These are phyloP conservation scores for Sistotremastrum niveocremeum DNA, from an alignment of 768 basidiomycete genomes.

Conservation along the genomic window DNA sequence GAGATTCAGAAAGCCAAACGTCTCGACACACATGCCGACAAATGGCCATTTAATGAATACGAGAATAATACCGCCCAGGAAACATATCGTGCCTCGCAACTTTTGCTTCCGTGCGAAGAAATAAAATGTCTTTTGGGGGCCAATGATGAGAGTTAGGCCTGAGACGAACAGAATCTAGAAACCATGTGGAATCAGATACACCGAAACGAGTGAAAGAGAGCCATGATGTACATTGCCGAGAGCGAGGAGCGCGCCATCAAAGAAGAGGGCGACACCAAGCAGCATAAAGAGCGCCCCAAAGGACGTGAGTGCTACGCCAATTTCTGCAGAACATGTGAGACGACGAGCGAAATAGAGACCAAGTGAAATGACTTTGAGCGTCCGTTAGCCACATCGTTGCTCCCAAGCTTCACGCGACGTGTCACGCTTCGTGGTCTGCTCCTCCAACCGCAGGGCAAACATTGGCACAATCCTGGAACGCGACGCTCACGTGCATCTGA, in stretches of 20 bases:
- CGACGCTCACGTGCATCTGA: too few species aligned
- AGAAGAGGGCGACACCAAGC: slow-evolving; percentile 89
- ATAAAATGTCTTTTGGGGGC: slow-evolving; percentile 92
- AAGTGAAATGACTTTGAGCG: slow-evolving; percentile 26
- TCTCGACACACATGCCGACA: slow-evolving; percentile 85
- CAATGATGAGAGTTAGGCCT: slow-evolving; percentile 93
- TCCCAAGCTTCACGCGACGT: slow-evolving; percentile 1
- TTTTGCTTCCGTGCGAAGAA: slow-evolving; percentile 97
- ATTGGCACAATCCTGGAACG: too few species aligned
- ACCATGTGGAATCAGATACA: background rate
- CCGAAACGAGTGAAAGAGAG: slow-evolving; percentile 2
- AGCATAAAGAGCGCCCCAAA: slow-evolving; percentile 95
- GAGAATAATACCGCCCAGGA: slow-evolving; percentile 79
- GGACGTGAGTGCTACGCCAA: slow-evolving; percentile 91
- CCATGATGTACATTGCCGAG: slow-evolving; percentile 78
- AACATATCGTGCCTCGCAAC: slow-evolving; percentile 77
- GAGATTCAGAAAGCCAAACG: slow-evolving; percentile 92
- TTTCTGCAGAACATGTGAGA: slow-evolving; percentile 43
- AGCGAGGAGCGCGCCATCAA: slow-evolving; percentile 89
- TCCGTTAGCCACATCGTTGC: slow-evolving; percentile 40
- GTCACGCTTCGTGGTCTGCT: background rate
- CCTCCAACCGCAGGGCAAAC: too few species aligned
- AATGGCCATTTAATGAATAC: slow-evolving; percentile 96
- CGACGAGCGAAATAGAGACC: background rate
- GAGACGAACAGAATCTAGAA: slow-evolving; percentile 85